Evolutionary conservation across 1,284 basidiomycete species (phyloP), one percentile per base, ranked within the genome.

Genomic region (Sparassis latifolia): DNA sequence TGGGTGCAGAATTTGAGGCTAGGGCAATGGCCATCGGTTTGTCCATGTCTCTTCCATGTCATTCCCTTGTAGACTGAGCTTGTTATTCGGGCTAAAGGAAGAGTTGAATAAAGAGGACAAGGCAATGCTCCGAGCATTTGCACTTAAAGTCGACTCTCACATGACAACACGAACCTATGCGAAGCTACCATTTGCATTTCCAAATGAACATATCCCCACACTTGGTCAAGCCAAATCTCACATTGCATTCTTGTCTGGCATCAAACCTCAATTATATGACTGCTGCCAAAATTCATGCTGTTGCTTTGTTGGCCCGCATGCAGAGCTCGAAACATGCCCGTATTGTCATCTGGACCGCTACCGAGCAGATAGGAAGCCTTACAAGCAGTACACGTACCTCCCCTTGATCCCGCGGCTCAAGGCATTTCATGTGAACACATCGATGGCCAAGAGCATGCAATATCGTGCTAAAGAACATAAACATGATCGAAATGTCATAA

Each of bases 181-280:
- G 7, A 37, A 37, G 12, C 35, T 37, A 12, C 35, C 35, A 12
- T 37, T 7, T 37, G 53, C 53, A 0, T 64, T 61, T 37, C 58
- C 55, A 2, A 27, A 56, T 0, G 7, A 51, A 0, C n/a, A 49
- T 5, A 3, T 62, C 12, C 10, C 10, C 0, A 52, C 50, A 5
- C 59, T 53, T 51, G 54, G 58, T 39, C 5, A 10, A 0, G 20
- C 54, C 0, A 48, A 52, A 28, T 27, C 53, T 2, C 55, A 35
- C 0, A 45, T 48, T 4, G 45, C 56, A 50, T 52, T 42, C 58
- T 67, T 12, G 43, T 58, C 66, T 2, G 59, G 58, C 1, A 62
- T 68, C 44, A 58, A 62, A 30, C 66, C 67, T 7, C 45, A 59
- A 5, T 32, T 52, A 0, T 69, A 67, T 44, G 60, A 70, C 50